Evolutionary conservation across 148 eudicot species (phyloP).

Genomic region (Vaccinium darrowii): DNA sequence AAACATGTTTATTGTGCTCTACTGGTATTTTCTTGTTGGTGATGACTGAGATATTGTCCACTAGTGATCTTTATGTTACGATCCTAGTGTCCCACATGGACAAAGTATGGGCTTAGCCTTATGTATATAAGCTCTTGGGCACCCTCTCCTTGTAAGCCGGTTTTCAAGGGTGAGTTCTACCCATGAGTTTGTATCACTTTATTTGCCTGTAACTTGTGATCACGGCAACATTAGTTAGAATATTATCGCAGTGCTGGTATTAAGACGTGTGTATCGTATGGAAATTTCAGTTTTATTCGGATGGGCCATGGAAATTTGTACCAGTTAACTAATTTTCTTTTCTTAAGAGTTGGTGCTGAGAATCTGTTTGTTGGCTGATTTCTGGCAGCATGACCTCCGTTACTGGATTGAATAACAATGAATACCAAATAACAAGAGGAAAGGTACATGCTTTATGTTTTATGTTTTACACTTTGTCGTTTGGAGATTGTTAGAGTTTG

Average conservation of each 20-base stretch:
- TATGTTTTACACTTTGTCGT: background rate
- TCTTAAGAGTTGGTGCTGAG: conserved; percentile 11
- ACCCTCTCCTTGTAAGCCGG: too few species aligned
- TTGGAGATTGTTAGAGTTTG: too few species aligned
- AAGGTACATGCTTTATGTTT: conserved; percentile 42
- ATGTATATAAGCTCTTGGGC: too few species aligned
- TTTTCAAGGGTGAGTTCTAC: too few species aligned
- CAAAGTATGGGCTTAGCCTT: too few species aligned
- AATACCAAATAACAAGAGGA: conserved; percentile 93
- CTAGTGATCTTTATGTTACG: background rate
- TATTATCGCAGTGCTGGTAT: background rate
- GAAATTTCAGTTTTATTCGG: background rate
- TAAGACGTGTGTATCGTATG: background rate
- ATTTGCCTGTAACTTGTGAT: background rate
- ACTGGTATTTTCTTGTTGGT: background rate
- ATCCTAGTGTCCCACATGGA: too few species aligned
- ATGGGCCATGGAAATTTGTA: background rate
- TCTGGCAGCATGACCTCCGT: conserved; percentile 78
- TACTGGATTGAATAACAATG: conserved; percentile 91
- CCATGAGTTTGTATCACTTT: background rate
- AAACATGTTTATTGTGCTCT: background rate
- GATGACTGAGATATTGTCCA: background rate
- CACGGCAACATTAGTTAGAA: background rate
- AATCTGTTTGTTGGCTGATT: conserved; percentile 15
- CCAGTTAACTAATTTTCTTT: background rate